Percentiles rank a stretch among this genome's conserved stretches.
Evolutionary conservation across 805 yeast species (phyloP).

Genomic region (Lipomyces mesembrius): DNA sequence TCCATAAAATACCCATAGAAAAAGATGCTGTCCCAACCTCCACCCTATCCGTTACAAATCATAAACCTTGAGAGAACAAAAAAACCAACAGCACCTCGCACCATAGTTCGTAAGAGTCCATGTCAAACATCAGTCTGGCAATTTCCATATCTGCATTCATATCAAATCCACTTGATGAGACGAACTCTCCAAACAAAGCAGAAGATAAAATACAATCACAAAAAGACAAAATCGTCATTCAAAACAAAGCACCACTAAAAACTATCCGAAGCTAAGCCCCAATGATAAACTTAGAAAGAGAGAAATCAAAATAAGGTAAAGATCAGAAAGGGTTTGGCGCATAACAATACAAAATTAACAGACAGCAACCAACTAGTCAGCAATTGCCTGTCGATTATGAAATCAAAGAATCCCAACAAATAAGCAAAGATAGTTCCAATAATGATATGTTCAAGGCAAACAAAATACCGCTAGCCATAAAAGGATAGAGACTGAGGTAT

Average conservation of each 20-base stretch:
- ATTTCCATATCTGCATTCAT: conserved; percentile 4
- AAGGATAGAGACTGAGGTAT: neutral
- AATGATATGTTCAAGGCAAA: conserved; percentile 4
- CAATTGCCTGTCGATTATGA: neutral
- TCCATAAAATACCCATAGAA: conserved; percentile 1
- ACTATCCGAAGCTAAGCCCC: conserved; percentile 1
- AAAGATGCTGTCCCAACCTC: neutral
- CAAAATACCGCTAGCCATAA: neutral
- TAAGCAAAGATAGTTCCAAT: neutral
- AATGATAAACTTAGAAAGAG: conserved; percentile 6
- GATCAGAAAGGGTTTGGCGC: neutral
- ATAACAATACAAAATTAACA: neutral
- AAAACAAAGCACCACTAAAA: neutral
- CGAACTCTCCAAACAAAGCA: conserved; percentile 10
- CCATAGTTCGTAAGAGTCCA: neutral
- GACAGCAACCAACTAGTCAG: neutral
- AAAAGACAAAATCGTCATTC: conserved; percentile 3
- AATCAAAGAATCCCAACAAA: neutral
- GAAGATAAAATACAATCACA: conserved; percentile 6
- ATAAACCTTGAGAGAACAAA: conserved; percentile 6
- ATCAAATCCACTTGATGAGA: conserved; percentile 14
- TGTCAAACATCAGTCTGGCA: neutral
- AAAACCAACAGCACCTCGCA: conserved; percentile 5
- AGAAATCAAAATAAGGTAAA: neutral
- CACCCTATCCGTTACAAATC: neutral